Evolutionary conservation across 768 basidiomycete genomes (phyloP).

Genomic region (Naematelia encephala): DNA sequence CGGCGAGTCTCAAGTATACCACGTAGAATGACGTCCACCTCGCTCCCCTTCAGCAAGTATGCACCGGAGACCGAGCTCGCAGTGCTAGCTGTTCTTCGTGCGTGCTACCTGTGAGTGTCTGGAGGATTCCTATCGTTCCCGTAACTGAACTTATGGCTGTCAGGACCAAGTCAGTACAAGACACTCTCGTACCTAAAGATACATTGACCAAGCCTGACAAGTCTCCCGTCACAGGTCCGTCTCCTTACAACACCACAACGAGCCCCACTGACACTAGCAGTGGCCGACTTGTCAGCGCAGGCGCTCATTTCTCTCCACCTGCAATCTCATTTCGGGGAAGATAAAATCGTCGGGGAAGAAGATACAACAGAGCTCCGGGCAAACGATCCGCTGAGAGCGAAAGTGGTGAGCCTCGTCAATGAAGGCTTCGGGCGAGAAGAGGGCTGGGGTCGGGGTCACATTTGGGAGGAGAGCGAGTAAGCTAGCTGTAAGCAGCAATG

Average conservation of each 20-base stretch:
- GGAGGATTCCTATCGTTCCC: not conserved
- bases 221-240: conserved; percentile 78
- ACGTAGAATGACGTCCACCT: conserved; percentile 10
- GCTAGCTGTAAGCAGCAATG: conserved; percentile 1
- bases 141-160: not conserved
- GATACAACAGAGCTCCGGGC: conserved; percentile 74
- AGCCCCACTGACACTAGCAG: conserved; percentile 52
- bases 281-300: conserved; percentile 91
- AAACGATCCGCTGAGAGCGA: conserved; percentile 57
- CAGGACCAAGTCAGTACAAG: conserved; percentile 75
- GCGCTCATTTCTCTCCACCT: conserved; percentile 84
- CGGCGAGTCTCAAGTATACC: not conserved
- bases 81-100: conserved; percentile 78
- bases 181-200: conserved; percentile 76
- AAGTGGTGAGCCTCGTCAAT: conserved; percentile 78
- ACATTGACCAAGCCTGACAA: conserved; percentile 88
- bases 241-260: not conserved
- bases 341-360: conserved; percentile 92
- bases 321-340: conserved; percentile 68
- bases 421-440: conserved; percentile 64
- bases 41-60: conserved; percentile 53
- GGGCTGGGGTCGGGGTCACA: conserved; percentile 37
- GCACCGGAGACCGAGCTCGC: conserved; percentile 74
- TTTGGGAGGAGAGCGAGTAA: conserved; percentile 38
- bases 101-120: conserved; percentile 60